phyloP scores from a whole-genome alignment of 2,329 filamentous ascomycete species.

The Rutstroemia sp. region DNA sequence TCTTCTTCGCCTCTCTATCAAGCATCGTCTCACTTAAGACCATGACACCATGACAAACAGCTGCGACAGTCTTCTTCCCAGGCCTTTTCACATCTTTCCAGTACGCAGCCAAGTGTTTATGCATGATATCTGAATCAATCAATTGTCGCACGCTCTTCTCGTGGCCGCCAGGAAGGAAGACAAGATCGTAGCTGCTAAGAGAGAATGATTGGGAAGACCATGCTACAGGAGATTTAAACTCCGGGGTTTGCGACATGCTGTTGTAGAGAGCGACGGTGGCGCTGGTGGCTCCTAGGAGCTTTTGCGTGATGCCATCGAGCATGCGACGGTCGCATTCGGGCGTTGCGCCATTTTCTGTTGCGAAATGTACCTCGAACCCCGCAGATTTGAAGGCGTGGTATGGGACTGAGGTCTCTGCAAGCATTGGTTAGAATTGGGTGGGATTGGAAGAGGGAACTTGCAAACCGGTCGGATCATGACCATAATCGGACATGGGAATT shows the following conservation, averaged over 20 bases:
- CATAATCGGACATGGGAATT: constrained; percentile 47
- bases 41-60: constrained; percentile 47
- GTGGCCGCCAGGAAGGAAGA: constrained; percentile 46
- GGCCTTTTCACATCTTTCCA: constrained; percentile 41
- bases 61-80: constrained; percentile 37
- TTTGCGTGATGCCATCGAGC: constrained; percentile 41
- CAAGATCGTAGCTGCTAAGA: constrained; percentile 39
- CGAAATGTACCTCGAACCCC: constrained; percentile 41
- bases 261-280: constrained; percentile 36
- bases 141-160: constrained; percentile 44
- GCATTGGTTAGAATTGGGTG: neutral
- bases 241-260: constrained; percentile 36
- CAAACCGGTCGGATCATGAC: constrained; percentile 46
- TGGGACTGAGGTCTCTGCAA: constrained; percentile 42
- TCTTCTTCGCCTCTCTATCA: constrained; percentile 33
- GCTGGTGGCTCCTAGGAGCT: constrained; percentile 40
- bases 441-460: neutral
- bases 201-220: constrained; percentile 40
- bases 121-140: constrained; percentile 40
- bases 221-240: constrained; percentile 36
- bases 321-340: constrained; percentile 43
- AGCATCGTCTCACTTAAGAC: constrained; percentile 37
- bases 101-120: constrained; percentile 37
- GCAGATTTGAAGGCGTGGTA: constrained; percentile 40
- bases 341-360: constrained; percentile 41